Evolutionary conservation across 169 alveolate genomes (phyloP).

Genomic region (Cryptosporidium bovis): DNA sequence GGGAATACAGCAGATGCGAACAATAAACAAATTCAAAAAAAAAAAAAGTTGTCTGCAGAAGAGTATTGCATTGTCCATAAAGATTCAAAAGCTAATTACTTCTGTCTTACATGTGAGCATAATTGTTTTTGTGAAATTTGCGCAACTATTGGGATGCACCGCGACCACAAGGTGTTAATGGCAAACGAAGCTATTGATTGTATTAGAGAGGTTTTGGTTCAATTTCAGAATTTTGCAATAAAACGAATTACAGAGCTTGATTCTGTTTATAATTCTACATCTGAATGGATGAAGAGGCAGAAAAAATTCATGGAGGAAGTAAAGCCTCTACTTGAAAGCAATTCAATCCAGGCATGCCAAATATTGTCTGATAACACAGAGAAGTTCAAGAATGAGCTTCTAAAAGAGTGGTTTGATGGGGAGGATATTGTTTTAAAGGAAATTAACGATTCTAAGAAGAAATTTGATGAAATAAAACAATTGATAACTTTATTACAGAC

Average conservation of each 20-base stretch:
- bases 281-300: slow-evolving; percentile 60
- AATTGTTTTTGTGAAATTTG: slow-evolving; percentile 70
- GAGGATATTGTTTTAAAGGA: slow-evolving; percentile 66
- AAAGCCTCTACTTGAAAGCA: slow-evolving; percentile 56
- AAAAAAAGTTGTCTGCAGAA: slow-evolving; percentile 39
- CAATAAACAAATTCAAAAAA: slow-evolving; percentile 19
- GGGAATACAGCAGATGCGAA: not conserved
- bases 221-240: slow-evolving; percentile 54
- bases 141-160: slow-evolving; percentile 74
- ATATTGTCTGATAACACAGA: slow-evolving; percentile 32
- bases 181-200: slow-evolving; percentile 67
- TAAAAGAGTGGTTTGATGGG: slow-evolving; percentile 64
- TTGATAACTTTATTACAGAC: slow-evolving; percentile 1
- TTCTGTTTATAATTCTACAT: slow-evolving; percentile 51
- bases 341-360: slow-evolving; percentile 50
- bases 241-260: slow-evolving; percentile 53
- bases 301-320: slow-evolving; percentile 42
- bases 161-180: slow-evolving; percentile 72
- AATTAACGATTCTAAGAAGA: slow-evolving; percentile 58
- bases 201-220: slow-evolving; percentile 55
- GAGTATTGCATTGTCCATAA: slow-evolving; percentile 69
- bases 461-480: slow-evolving; percentile 56
- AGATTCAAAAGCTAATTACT: slow-evolving; percentile 41
- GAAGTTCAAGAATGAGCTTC: slow-evolving; percentile 31
- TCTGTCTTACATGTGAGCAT: slow-evolving; percentile 69